Base-by-base conservation (phyloP, 352 stramenopile species). In the Achlya hypogyna region DNA sequence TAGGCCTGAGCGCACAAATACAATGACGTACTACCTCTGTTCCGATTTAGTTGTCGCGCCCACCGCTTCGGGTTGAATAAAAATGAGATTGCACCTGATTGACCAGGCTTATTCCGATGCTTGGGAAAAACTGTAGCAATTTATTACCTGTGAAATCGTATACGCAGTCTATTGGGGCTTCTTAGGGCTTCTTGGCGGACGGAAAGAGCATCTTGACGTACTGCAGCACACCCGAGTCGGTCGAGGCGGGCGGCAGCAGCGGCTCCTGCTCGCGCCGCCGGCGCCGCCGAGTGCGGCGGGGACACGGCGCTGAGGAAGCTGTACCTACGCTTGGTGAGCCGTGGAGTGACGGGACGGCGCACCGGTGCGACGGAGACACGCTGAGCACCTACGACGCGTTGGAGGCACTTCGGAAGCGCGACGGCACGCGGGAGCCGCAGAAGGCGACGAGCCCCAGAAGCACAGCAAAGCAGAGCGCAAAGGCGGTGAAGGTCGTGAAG, bases 371-470 rank as follows among this genome's bases (percentile, higher is more conserved):
- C 1, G 38, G 38, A 10, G 38, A 45, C 12, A 45, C 12, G 38
- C 38, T 45, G 12, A 45, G 38, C 2, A 45, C 38, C 38, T 10
- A 45, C 38, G 38, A 45, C 6, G 38, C 38, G 38, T 45, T 45
- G 12, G 38, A 45, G 38, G 12, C n/a, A 18, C 38, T 45, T 18
- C 82, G 82, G 72, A 84, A 91, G 38, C 82, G 81, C 68, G 78
- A 87, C 74, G 91, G 88, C 52, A 93, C 81, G 63, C 73, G 71
- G 40, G 82, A 91, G 67, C 84, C 84, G 32, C 79, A 91, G 69
- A 93, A 93, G 53, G 88, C 88, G 23, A 93, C 84, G 54, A 89
- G 60, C 34, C 91, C 71, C 35, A 93, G 74, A 54, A 93, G 78
- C 51, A 81, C 74, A 0, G 79, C 84, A 25, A 93, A 74, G 38